phyloP scores from a whole-genome alignment of 257 asterid genomes.

The Mentha longifolia region DNA sequence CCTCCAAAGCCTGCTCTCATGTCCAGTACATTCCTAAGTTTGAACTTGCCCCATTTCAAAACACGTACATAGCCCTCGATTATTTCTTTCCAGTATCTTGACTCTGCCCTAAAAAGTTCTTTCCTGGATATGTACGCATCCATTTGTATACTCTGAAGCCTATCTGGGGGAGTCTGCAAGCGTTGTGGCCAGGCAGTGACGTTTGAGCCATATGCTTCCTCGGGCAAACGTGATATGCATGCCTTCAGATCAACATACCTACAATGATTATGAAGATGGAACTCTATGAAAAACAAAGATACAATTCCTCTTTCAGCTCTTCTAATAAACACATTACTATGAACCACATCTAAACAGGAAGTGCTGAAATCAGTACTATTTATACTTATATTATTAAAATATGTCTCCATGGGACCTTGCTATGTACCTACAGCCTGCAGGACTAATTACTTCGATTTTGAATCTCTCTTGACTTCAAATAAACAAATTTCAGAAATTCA shows the following conservation, averaged over 20 bases:
- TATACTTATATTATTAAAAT: neutral
- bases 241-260: slow-evolving; percentile 92
- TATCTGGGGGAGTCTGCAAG: slow-evolving; percentile 80
- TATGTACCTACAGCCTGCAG: neutral
- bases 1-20: slow-evolving; percentile 99
- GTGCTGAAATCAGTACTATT: neutral
- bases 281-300: slow-evolving; percentile 24
- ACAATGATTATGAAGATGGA: slow-evolving; percentile 32
- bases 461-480: neutral
- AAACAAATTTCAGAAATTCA: neutral
- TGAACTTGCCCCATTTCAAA: slow-evolving; percentile 62
- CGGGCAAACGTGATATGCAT: slow-evolving; percentile 80
- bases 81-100: slow-evolving; percentile 83
- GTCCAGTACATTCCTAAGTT: slow-evolving; percentile 88
- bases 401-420: neutral
- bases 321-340: neutral
- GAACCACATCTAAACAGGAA: slow-evolving; percentile 19
- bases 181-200: slow-evolving; percentile 88
- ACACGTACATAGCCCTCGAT: slow-evolving; percentile 64
- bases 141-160: slow-evolving; percentile 83
- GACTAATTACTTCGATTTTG: slow-evolving; percentile 16
- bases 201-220: slow-evolving; percentile 78
- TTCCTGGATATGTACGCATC: slow-evolving; percentile 81
- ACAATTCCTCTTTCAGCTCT: neutral
- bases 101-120: slow-evolving; percentile 80